A percentile compares a stretch with the other conserved stretches of the same genome.
Evolutionary conservation across 768 basidiomycete genomes (phyloP).

Genomic region (Suillus fuscotomentosus): DNA sequence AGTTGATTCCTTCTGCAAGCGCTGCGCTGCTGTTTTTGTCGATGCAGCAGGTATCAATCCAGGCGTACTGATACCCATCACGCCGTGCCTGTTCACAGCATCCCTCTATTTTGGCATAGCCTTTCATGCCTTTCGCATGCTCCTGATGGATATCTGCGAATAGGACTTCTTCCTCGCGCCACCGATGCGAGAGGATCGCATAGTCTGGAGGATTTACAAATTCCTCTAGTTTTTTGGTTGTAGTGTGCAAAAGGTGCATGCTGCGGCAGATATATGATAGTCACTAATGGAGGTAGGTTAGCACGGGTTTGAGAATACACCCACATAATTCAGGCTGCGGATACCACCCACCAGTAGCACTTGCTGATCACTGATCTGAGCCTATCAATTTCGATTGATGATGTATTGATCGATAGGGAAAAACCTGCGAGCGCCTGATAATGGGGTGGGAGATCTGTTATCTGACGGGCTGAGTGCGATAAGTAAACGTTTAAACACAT

Average conservation of each 20-base stretch:
- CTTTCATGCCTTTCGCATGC: not conserved
- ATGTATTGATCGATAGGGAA: not conserved
- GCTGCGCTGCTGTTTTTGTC: constrained; percentile 15
- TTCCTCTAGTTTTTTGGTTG: constrained; percentile 6
- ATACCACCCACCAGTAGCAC: not conserved
- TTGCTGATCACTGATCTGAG: not conserved
- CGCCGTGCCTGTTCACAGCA: constrained; percentile 5
- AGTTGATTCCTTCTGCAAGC: constrained; percentile 12
- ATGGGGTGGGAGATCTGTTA: not conserved
- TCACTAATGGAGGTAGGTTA: not conserved
- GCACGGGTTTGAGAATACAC: not conserved
- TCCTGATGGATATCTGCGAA: constrained; percentile 4
- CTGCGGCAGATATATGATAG: not conserved
- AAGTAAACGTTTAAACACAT: not conserved
- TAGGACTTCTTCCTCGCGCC: constrained; percentile 6
- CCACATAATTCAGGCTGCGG: not conserved
- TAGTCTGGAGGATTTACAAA: constrained; percentile 1
- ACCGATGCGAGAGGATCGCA: constrained; percentile 15
- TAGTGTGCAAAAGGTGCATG: constrained; percentile 9
- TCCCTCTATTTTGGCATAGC: constrained; percentile 6
- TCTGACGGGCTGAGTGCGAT: not conserved
- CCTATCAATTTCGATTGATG: not conserved
- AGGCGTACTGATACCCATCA: constrained; percentile 12
- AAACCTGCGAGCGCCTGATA: not conserved
- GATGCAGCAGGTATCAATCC: constrained; percentile 16